Conservation (phyloP, 2,329 filamentous ascomycete species). For the Ciborinia camelliae region DNA sequence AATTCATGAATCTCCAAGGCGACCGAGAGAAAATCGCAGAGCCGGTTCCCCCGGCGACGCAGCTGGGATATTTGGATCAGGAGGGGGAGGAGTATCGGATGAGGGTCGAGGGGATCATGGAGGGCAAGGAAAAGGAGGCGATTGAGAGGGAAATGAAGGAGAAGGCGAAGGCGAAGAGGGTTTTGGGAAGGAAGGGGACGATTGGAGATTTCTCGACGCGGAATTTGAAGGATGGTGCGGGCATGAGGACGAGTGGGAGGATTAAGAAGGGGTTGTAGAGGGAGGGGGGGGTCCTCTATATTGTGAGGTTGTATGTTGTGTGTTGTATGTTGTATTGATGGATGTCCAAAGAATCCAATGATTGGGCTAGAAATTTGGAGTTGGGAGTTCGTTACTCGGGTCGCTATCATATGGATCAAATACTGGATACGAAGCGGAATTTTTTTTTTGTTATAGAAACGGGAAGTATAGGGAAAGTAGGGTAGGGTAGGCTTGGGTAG, state of each 20-base stretch:
- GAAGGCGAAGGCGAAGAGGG: slow-evolving; percentile 15
- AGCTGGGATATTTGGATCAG: slow-evolving; percentile 37
- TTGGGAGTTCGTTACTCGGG: background rate
- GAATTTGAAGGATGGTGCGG: background rate
- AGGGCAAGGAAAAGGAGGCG: slow-evolving; percentile 30
- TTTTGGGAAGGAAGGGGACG: slow-evolving; percentile 1
- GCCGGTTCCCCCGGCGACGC: slow-evolving; percentile 24
- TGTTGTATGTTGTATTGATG: no score
- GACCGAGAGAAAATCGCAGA: slow-evolving; percentile 1
- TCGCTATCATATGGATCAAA: background rate
- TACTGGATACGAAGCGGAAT: background rate
- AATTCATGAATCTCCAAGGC: slow-evolving; percentile 9
- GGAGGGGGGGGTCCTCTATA: no score
- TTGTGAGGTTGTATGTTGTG: no score
- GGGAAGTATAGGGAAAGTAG: no score
- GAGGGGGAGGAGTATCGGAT: slow-evolving; percentile 34
- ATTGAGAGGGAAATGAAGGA: slow-evolving; percentile 22
- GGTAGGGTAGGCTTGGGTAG: background rate
- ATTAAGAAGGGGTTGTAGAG: background rate
- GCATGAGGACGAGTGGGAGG: slow-evolving; percentile 1
- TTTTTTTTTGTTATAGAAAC: background rate
- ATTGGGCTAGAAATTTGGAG: background rate
- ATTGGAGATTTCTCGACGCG: background rate
- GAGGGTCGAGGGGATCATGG: slow-evolving; percentile 35
- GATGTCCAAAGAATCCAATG: no score